Evolutionary conservation across 2,329 filamentous ascomycete species (phyloP), one percentile per base, ranked within the genome.

Genomic region (Hymenoscyphus albidus): DNA sequence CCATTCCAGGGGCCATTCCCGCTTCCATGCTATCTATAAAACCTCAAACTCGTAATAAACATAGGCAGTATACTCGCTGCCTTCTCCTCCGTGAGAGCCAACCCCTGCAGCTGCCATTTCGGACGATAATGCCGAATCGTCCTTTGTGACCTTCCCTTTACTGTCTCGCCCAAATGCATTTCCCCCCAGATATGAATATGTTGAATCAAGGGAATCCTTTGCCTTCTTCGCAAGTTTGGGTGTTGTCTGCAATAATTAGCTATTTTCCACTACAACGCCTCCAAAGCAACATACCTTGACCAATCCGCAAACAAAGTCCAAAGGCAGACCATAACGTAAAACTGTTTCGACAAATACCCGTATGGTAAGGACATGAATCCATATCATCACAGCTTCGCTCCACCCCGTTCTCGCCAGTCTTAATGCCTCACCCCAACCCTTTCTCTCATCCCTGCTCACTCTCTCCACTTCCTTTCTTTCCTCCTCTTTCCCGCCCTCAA

Each of bases 271-370:
- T 48, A 22, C 56, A 32, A 14, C 14, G 32, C 27, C 12, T 39
- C 51, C 39, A 62, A 35, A n/a, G 10, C 44, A 18, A 59, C 86
- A 71, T 84, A 96, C 93, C 88, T 92, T 89, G 67, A 98, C 81
- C 70, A 97, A 80, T 16, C 88, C 92, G 71, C 89, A 91, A 59
- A 96, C 88, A 77, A 94, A 99, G 71, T 96, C 91, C 69, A 97
- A 80, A 58, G 95, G 95, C 72, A 99, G 78, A 35, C 95, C 95
- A 75, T 99, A 99, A 70, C 95, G 87, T 74, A 99, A 81, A n/a
- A 99, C 95, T 5, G 93, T 97, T 83, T 99, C 95, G 22, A 99
- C 95, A 78, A 98, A 99, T 22, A 98, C 93, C 62, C 95, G 84
- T 73, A 99, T 80, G 6, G 93, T 91, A 74, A 98, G 82, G 35